phyloP scores from a whole-genome alignment of 148 eudicot genomes.

The Silene conica region DNA sequence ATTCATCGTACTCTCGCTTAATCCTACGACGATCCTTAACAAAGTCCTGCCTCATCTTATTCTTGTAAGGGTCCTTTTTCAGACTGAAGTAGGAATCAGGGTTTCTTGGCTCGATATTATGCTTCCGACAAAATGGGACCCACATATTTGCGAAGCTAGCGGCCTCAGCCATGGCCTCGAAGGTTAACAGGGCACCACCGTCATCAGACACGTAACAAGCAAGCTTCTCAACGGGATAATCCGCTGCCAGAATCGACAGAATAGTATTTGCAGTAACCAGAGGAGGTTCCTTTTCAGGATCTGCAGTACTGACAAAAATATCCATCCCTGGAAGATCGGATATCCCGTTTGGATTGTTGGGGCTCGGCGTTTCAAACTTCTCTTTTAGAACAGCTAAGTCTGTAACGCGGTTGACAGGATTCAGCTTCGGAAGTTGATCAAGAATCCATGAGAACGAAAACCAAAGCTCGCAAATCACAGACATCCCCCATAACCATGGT shows the following conservation, averaged over 20 bases:
- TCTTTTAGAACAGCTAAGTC: conserved; percentile 75
- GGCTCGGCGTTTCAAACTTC: conserved; percentile 65
- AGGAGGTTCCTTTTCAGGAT: conserved; percentile 93
- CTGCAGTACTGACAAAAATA: conserved; percentile 85
- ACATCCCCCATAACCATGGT: conserved; percentile 84
- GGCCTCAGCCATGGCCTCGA: conserved; percentile 97
- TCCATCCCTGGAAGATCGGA: conserved; percentile 93
- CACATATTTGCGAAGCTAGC: conserved; percentile 91
- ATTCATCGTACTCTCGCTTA: conserved; percentile 93
- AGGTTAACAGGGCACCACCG: conserved; percentile 85
- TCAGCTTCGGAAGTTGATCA: conserved; percentile 85
- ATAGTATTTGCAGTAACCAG: conserved; percentile 89
- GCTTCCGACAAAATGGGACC: conserved; percentile 93
- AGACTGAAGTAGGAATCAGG: conserved; percentile 72
- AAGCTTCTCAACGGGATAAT: conserved; percentile 86
- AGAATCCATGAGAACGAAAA: conserved; percentile 93
- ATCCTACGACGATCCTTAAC: conserved; percentile 90
- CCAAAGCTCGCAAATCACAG: conserved; percentile 85
- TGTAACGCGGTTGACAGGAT: conserved; percentile 70
- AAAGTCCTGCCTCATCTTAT: conserved; percentile 71
- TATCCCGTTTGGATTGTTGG: conserved; percentile 66
- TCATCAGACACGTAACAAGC: conserved; percentile 96
- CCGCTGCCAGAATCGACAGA: conserved; percentile 77
- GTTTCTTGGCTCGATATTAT: conserved; percentile 80
- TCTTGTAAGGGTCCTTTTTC: conserved; percentile 84